phyloP scores from a whole-genome alignment of 2,329 filamentous ascomycete genomes.

The Chrysoporthe deuterocubensis region DNA sequence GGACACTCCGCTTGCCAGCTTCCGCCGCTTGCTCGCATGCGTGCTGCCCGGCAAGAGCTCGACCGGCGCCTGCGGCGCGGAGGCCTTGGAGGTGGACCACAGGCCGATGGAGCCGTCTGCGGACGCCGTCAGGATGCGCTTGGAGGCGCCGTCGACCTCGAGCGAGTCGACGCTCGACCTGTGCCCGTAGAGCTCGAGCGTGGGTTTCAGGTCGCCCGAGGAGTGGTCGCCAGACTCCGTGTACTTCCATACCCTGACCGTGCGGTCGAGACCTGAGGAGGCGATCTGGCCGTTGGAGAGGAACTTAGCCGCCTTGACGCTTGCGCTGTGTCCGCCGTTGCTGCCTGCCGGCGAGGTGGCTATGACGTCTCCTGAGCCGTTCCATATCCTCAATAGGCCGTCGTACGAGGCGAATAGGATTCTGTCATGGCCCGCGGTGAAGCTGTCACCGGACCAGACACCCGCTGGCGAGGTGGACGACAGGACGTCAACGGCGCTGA shows the following conservation, averaged over 20 bases:
- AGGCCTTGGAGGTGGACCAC: slow-evolving; percentile 81
- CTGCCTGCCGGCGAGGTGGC: slow-evolving; percentile 71
- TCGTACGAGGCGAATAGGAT: slow-evolving; percentile 95
- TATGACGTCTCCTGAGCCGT: slow-evolving; percentile 82
- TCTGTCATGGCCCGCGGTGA: slow-evolving; percentile 64
- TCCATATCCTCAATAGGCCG: slow-evolving; percentile 86
- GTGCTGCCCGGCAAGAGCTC: slow-evolving; percentile 67
- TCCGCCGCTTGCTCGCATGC: slow-evolving; percentile 76
- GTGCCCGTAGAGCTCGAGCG: slow-evolving; percentile 62
- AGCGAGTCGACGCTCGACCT: slow-evolving; percentile 67
- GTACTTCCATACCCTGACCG: slow-evolving; percentile 90
- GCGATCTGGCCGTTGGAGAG: slow-evolving; percentile 77
- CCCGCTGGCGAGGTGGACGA: slow-evolving; percentile 68
- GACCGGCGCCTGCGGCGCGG: slow-evolving; percentile 74
- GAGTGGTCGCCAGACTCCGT: slow-evolving; percentile 65
- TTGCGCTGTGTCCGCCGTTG: slow-evolving; percentile 74
- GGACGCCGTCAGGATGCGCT: slow-evolving; percentile 83
- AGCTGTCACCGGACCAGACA: slow-evolving; percentile 55
- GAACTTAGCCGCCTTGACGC: slow-evolving; percentile 83
- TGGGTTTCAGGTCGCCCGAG: slow-evolving; percentile 67
- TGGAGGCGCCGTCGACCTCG: slow-evolving; percentile 72
- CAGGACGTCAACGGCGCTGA: slow-evolving; percentile 82
- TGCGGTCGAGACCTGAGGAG: slow-evolving; percentile 82
- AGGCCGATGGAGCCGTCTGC: slow-evolving; percentile 83
- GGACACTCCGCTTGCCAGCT: slow-evolving; percentile 58